Base-by-base conservation (phyloP, 2,329 filamentous ascomycete genomes). In the Cladosporium velox region DNA sequence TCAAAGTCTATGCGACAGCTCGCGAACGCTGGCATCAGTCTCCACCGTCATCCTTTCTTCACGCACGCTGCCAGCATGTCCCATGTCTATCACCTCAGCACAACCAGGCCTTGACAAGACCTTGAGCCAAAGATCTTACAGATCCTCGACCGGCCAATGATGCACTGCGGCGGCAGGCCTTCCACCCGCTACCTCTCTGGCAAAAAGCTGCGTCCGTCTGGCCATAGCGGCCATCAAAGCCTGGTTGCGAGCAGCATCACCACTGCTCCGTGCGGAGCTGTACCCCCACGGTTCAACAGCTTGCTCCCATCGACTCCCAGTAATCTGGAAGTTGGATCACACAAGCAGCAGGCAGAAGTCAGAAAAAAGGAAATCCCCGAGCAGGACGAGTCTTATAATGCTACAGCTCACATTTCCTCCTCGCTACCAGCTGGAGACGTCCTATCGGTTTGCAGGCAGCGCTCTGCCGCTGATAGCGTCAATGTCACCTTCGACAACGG, bases 51-150 rank as follows among this genome's bases (percentile, higher is more conserved):
- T 34, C 32, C 44, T 21, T 3, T 61, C 30, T 41, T 62, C 59
- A 55, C 60, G 49, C 49, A 64, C 32, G 32, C 60, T 64, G 51
- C 60, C 32, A 55, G 60, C 60, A 64, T 62, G 18, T 26, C 35
- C 60, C 60, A 55, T 64, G 60, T 55, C 35, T 52, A 51, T 35
- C 44, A 11, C 11, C 44, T 51, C 44, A 35, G 30, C 59, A 35
- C 59, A 32, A 32, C 47, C 44, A 35, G 28, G 47, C 28, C 12
- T 35, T 4, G n/a, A 52, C 5, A 18, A 61, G 5, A 21, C 24
- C 5, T 32, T n/a, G 30, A 51, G 49, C 60, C 60, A 64, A 57
- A 41, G 49, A 64, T 47, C 34, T 55, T 32, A 15, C 5, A 64
- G 49, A 55, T 18, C 4, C 12, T n/a, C 26, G 34, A 32, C 24